Conservation (phyloP, 805 yeast genomes). For the Cyberlindnera maritima region DNA sequence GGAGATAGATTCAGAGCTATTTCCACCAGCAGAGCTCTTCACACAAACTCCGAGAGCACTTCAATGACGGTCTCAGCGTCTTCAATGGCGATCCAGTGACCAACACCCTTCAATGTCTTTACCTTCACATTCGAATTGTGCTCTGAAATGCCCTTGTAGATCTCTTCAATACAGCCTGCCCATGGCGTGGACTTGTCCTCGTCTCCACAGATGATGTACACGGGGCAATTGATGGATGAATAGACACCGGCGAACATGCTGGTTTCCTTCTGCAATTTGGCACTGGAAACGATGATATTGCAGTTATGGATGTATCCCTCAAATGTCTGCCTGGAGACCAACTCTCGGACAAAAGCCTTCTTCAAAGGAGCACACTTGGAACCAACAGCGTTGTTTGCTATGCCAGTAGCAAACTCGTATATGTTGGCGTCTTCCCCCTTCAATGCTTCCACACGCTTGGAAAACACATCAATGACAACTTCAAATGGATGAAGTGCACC, state of each 20-base stretch:
- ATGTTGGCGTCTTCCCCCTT: background rate
- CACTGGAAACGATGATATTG: background rate
- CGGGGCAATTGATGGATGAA: background rate
- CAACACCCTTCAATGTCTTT: background rate
- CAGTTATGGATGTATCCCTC: constrained; percentile 9
- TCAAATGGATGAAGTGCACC: constrained; percentile 1
- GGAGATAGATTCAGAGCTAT: no score
- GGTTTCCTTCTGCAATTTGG: background rate
- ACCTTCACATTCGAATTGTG: background rate
- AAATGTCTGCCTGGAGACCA: constrained; percentile 2
- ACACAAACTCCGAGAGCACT: background rate
- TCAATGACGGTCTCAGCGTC: background rate
- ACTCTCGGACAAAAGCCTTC: constrained; percentile 5
- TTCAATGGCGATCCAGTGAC: constrained; percentile 13
- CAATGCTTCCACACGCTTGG: background rate
- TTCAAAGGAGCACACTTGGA: background rate
- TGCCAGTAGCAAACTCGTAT: background rate
- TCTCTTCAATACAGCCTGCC: constrained; percentile 3
- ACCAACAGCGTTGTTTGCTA: constrained; percentile 5
- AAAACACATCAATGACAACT: background rate
- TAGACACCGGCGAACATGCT: constrained; percentile 1
- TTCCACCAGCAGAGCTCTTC: no score
- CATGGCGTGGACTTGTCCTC: constrained; percentile 10
- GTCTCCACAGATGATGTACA: constrained; percentile 1
- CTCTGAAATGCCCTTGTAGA: background rate